Evolutionary conservation across 2,329 filamentous ascomycete genomes (phyloP).

Genomic region (Colletotrichum cereale): DNA sequence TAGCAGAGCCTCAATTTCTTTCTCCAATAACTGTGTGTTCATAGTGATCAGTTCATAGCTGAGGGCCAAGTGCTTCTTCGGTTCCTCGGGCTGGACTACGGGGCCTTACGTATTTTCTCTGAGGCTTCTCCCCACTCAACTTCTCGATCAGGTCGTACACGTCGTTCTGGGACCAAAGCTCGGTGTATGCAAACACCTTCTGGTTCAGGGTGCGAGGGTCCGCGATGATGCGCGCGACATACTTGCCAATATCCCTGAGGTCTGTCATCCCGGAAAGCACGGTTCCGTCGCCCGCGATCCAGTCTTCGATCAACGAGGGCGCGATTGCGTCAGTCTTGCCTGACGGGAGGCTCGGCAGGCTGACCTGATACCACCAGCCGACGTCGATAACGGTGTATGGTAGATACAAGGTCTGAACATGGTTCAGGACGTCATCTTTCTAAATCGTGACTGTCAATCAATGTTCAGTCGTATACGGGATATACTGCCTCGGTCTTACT

Average conservation of each 20-base stretch:
- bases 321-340: slow-evolving; percentile 40
- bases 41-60: neutral
- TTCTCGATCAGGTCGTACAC: slow-evolving; percentile 60
- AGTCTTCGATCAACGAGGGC: slow-evolving; percentile 43
- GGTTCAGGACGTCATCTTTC: slow-evolving; percentile 64
- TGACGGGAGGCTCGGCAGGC: slow-evolving; percentile 46
- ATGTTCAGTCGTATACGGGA: neutral
- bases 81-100: neutral
- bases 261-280: slow-evolving; percentile 59
- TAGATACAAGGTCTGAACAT: slow-evolving; percentile 60
- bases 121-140: slow-evolving; percentile 61
- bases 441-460: neutral
- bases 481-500: slow-evolving; percentile 27
- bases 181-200: slow-evolving; percentile 62
- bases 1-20: slow-evolving; percentile 26
- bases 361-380: slow-evolving; percentile 69
- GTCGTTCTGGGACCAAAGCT: slow-evolving; percentile 59
- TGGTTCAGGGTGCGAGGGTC: slow-evolving; percentile 67
- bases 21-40: neutral
- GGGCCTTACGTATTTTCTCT: slow-evolving; percentile 36
- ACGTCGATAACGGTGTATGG: slow-evolving; percentile 70
- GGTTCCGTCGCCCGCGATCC: slow-evolving; percentile 60
- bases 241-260: slow-evolving; percentile 65
- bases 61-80: neutral
- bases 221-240: slow-evolving; percentile 62